phyloP scores from a whole-genome alignment of 306 rosid species.

The Vigna mungo region DNA sequence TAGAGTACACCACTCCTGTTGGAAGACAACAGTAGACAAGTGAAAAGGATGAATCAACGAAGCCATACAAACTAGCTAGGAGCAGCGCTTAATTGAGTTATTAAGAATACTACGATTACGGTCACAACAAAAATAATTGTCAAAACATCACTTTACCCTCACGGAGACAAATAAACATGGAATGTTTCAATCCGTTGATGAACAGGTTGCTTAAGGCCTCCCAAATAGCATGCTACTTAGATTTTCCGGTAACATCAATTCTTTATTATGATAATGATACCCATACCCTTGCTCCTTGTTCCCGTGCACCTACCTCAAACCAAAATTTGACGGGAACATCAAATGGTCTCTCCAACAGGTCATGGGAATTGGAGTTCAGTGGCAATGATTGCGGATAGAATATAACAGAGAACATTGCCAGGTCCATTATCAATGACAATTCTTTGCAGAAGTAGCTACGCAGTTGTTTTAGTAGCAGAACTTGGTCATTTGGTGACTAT shows the following conservation, averaged over 20 bases:
- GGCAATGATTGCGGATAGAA: background rate
- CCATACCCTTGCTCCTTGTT: background rate
- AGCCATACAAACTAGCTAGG: background rate
- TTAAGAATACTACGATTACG: background rate
- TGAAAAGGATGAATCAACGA: background rate
- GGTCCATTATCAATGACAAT: no score
- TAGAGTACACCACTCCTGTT: background rate
- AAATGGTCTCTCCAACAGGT: background rate
- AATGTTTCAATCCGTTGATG: background rate
- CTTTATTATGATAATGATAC: background rate
- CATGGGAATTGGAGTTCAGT: conserved; percentile 1
- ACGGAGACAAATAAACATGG: background rate
- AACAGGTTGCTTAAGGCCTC: background rate
- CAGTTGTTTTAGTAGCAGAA: background rate
- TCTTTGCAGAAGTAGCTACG: background rate
- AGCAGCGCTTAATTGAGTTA: background rate
- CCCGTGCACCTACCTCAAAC: background rate
- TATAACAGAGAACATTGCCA: no score
- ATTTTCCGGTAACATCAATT: background rate
- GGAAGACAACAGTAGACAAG: background rate
- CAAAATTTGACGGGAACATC: background rate
- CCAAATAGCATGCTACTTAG: background rate
- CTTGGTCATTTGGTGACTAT: background rate
- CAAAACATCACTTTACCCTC: background rate
- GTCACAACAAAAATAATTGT: background rate